Percentiles rank a stretch among this genome's conserved stretches.
phyloP scores from a whole-genome alignment of 768 basidiomycete genomes.

The Naganishia randhawae region DNA sequence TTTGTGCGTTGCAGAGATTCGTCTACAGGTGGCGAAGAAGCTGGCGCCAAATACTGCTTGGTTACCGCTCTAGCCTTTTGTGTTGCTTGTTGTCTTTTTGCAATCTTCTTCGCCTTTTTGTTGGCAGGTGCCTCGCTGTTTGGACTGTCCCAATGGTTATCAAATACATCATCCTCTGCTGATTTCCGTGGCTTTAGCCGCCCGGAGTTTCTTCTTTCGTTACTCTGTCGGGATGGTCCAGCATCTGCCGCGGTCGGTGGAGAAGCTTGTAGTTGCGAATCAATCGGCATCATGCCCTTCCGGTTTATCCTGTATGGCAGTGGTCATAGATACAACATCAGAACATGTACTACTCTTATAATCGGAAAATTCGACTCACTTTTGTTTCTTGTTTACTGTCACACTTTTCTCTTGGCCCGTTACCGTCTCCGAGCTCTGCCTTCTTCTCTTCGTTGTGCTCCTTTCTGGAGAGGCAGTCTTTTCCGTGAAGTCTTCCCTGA shows the following conservation, averaged over 20 bases:
- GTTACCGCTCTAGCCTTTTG: not conserved
- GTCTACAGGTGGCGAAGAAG: not conserved
- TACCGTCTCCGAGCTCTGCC: not conserved
- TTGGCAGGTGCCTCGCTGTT: not conserved
- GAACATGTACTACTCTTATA: not conserved
- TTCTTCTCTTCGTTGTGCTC: not conserved
- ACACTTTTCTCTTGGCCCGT: not conserved
- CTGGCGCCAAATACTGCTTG: slow-evolving; percentile 1
- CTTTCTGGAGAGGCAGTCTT: not conserved
- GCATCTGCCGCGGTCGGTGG: not conserved
- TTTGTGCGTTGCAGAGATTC: not conserved
- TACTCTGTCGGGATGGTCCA: slow-evolving; percentile 2
- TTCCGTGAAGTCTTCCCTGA: not conserved
- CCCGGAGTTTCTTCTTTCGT: not conserved
- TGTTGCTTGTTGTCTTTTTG: not conserved
- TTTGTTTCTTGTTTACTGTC: not conserved
- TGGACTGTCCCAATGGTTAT: not conserved
- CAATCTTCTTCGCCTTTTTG: not conserved
- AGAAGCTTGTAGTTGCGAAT: not conserved
- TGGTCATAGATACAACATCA: not conserved
- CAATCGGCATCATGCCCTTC: slow-evolving; percentile 11
- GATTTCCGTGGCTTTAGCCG: slow-evolving; percentile 9
- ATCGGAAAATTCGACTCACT: not conserved
- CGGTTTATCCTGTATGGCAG: not conserved
- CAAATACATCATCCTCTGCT: slow-evolving; percentile 1